Base-by-base conservation (phyloP, 345 rosid species). In the Melastoma malabathricum region DNA sequence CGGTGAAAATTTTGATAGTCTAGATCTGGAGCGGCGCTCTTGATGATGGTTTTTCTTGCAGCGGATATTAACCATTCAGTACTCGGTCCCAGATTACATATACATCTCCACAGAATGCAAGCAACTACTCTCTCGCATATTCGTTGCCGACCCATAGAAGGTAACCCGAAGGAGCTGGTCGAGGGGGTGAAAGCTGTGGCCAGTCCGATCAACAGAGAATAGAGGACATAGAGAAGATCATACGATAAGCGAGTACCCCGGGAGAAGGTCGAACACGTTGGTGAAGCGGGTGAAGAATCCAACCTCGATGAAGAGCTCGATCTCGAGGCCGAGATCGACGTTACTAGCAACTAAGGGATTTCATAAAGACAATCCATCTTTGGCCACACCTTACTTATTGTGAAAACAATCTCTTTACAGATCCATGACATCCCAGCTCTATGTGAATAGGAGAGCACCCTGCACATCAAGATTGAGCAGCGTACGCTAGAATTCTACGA, bases 81-180 rank as follows among this genome's bases (percentile, higher is more conserved):
- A 77, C 77, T 64, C 82, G 18, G 68, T 83, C 51, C 92, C 92
- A 0, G 86, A 77, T 60, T 83, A 83, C 47, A 80, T 83, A 13
- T 77, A 75, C 0, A 61, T 83, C 0, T 83, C 92, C 23, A 67
- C 70, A 3, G 86, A 77, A 38, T 83, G 84, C 67, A 74, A 65
- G 65, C 71, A 67, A 10, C 77, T 83, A 15, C 82, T 83, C 55
- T 80, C 84, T 48, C 74, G 56, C 52, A 80, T 80, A 47, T 83
- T 83, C 47, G 82, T 83, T 43, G 78, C 92, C 55, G 68, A 83
- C 68, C 86, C 86, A 7, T 65, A 72, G 4, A 68, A 79, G 85
- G 89, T 79, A 65, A 48, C 23, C 44, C 44, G 0, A 80, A 66
- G 56, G 92, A 80, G 62, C 53, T 80, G 22, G 58, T 73, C 18